Base-by-base conservation (phyloP, 1,139 yeast species). In the Pneumocystis wakefieldiae region DNA sequence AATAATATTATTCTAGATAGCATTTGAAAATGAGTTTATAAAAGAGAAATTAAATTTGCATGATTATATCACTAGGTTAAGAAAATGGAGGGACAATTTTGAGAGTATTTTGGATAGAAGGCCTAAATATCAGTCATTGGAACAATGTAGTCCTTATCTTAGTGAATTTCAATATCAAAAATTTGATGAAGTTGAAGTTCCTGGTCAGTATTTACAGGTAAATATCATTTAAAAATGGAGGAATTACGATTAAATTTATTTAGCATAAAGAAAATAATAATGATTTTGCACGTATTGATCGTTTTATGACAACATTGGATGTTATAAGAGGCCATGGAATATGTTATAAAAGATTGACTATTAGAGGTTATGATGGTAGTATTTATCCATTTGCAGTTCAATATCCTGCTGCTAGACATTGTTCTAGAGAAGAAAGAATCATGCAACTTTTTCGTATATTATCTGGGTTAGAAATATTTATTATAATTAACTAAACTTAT, bases 81-180 rank as follows among this genome's bases (percentile, higher is more conserved):
- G 97, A 65, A 85, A 83, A 71, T 94, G 99, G 99, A 82, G 96
- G 70, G 94, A 90, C 70, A 79, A 97, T 62, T 78, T 92, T 66
- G 98, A 92, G 73, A 95, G 87, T 69, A 89, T 88, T 72, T 79
- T 94, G 67, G 98, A 92, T 72, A 70, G 76, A 1, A 80, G 97
- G 70, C 80, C 87, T 65, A 83, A 85, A 68, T 83, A 86, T 12
- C 85, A 84, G 70, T 87, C 90, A 69, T 77, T 94, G 69, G 98
- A 94, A 74, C 85, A 90, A 65, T 79, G 92, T 67, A 90, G 97
- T 71, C 97, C 97, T 36, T 97, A 91, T 69, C 79, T 94, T 73
- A 87, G 95, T 73, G 97, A 91, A 73, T 92, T 94, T 82, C 98
- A 94, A 73, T 96, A 92, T 73, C 98, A 92, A 73, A 91, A 90